A percentile compares a stretch with the other conserved stretches of the same genome.
Conservation (phyloP, 208 protist genomes). For the Entamoeba dispar region DNA sequence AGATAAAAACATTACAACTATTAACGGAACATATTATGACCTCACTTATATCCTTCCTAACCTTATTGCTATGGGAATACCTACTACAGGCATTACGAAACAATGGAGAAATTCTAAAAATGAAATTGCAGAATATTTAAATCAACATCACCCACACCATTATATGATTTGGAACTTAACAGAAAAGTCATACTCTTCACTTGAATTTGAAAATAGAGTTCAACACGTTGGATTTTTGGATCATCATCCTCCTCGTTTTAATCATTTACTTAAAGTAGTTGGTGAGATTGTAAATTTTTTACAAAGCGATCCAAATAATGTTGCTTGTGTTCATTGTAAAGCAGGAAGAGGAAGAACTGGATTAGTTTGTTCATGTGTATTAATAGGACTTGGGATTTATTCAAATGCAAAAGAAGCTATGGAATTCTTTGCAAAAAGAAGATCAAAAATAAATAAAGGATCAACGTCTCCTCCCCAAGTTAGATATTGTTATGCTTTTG, state of each 20-base stretch:
- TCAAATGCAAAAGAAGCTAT: not conserved
- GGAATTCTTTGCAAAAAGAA: not conserved
- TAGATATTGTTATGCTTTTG: not conserved
- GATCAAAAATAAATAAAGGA: not conserved
- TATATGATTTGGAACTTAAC: slow-evolving; percentile 48
- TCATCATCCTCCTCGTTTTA: slow-evolving; percentile 8
- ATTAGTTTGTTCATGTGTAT: not conserved
- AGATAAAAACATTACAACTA: not conserved
- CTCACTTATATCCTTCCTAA: slow-evolving; percentile 41
- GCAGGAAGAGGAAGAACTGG: slow-evolving; percentile 17
- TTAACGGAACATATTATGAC: not conserved
- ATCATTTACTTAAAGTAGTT: not conserved
- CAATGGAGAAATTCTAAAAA: slow-evolving; percentile 62
- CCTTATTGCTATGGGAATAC: slow-evolving; percentile 49
- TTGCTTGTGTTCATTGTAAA: slow-evolving; percentile 12
- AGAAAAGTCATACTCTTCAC: not conserved
- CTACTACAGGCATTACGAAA: slow-evolving; percentile 37
- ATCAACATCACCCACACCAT: slow-evolving; percentile 49
- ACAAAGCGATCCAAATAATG: not conserved
- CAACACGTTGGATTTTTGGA: slow-evolving; percentile 8
- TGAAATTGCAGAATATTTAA: slow-evolving; percentile 49
- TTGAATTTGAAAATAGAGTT: not conserved
- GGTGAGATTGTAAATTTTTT: not conserved
- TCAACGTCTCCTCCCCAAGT: not conserved
- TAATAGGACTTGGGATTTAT: not conserved